Conservation (phyloP, 306 rosid species). For the Benincasa hispida region DNA sequence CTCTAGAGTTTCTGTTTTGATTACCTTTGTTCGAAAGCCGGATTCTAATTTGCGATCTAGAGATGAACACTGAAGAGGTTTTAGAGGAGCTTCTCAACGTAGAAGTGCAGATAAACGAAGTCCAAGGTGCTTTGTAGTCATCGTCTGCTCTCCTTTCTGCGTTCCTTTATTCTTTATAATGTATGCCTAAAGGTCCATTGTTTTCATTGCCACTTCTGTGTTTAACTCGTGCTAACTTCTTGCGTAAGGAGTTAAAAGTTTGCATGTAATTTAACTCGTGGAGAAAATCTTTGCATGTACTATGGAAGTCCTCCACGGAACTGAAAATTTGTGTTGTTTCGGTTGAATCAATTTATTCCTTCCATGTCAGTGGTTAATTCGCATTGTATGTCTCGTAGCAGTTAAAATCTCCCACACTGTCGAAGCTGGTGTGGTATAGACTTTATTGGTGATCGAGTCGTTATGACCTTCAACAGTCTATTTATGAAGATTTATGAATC, state of each 20-base stretch:
- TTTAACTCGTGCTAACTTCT: neutral
- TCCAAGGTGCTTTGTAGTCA: conserved; percentile 40
- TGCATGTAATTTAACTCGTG: no score
- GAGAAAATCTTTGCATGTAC: neutral
- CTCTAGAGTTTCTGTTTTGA: neutral
- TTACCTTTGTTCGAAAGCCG: neutral
- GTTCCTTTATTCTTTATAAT: neutral
- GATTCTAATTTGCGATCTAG: neutral
- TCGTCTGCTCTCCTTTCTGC: neutral
- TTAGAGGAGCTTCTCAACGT: conserved; percentile 52
- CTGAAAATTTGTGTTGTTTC: neutral
- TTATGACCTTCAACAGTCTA: neutral
- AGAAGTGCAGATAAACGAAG: conserved; percentile 61
- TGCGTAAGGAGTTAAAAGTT: neutral
- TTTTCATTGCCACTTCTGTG: neutral
- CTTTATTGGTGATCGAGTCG: no score
- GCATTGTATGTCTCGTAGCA: neutral
- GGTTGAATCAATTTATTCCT: neutral
- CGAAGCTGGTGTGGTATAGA: neutral
- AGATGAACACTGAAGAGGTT: conserved; percentile 51
- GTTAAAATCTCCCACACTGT: neutral
- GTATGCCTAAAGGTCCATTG: neutral
- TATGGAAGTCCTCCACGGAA: neutral
- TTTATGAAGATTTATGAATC: neutral
- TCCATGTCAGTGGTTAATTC: neutral